Evolutionary conservation across 352 stramenopile species (phyloP), one percentile per base, ranked within the genome.

Genomic region (Globisporangium spinosum): DNA sequence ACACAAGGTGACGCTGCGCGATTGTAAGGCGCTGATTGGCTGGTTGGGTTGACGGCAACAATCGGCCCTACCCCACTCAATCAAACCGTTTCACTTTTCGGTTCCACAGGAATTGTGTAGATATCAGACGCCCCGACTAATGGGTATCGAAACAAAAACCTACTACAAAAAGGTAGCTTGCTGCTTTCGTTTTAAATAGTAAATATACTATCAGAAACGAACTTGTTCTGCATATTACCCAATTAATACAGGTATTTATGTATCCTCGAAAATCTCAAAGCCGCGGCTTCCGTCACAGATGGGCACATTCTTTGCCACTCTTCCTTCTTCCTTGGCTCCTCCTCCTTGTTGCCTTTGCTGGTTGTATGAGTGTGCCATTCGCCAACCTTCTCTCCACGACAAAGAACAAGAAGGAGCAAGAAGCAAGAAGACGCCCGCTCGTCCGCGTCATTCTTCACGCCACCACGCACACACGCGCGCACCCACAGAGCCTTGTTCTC

Each of bases 281-380:
- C 56, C 34, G n/a, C 43, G 20, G 61, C 5, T 61, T 47, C 38
- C 58, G 58, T 64, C 58, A 38, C 58, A 64, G 38, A 64, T 64
- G 58, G 58, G 38, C 58, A 64, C 58, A 64, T 27, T 62, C 56
- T 34, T 58, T 58, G 22, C 12, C 43, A 22, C 43, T 23, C 43
- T 51, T n/a, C 43, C 17, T n/a, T 49, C 40, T 49, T 49, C 20
- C 13, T 10, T 22, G 2, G 43, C 43, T 51, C 17, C 57, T 51
- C n/a, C 45, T 34, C 34, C 22, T 53, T 23, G 15, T 67, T 58
- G 62, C 38, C 34, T 53, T 67, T 22, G 32, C 35, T 22, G 29
- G 22, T 35, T 58, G 53, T 35, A 38, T 58, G 53, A 58, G 53
- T 58, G 53, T 34, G 10, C 23, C 27, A 29, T 22, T 58, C 15